Percentiles rank a stretch among this genome's conserved stretches.
These are phyloP conservation scores for Paraleonurus japonicus DNA, from an alignment of 257 asterid species.

Conservation along the genomic window DNA sequence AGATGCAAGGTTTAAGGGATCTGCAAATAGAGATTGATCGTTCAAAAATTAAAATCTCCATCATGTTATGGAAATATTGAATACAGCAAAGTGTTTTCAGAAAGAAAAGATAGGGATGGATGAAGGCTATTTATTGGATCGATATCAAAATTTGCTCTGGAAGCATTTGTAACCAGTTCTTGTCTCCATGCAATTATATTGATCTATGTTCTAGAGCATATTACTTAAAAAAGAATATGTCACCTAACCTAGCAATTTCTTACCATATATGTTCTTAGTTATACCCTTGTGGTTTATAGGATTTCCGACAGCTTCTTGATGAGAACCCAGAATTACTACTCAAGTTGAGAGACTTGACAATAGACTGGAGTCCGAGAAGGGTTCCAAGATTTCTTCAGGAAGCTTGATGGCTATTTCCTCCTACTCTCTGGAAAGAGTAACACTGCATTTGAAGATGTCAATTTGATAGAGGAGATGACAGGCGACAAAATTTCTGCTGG, in stretches of 20 bases:
- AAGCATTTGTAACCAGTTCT: slow-evolving; percentile 9
- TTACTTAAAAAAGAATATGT: background rate
- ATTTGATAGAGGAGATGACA: slow-evolving; percentile 48
- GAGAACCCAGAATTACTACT: slow-evolving; percentile 60
- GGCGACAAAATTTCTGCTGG: slow-evolving; percentile 76
- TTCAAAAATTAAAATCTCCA: background rate
- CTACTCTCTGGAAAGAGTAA: slow-evolving; percentile 70
- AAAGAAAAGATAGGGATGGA: background rate
- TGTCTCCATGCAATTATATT: slow-evolving; percentile 6
- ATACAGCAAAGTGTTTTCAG: background rate
- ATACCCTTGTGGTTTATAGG: slow-evolving; percentile 47
- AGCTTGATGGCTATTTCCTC: slow-evolving; percentile 65
- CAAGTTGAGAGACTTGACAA: slow-evolving; percentile 64
- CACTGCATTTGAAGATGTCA: slow-evolving; percentile 46
- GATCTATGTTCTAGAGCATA: slow-evolving; percentile 15
- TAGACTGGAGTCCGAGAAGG: slow-evolving; percentile 93
- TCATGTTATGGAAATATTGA: background rate
- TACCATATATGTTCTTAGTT: slow-evolving; percentile 12
- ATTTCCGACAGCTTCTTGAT: slow-evolving; percentile 75
- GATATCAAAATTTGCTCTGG: slow-evolving; percentile 7
- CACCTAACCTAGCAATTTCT: too few species aligned
- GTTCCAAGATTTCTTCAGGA: slow-evolving; percentile 81
- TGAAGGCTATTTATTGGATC: background rate
- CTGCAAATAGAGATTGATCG: background rate
- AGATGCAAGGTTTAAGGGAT: background rate